Evolutionary conservation across 1,284 basidiomycete species (phyloP).

Genomic region (Pyrrhoderma lamaoense): DNA sequence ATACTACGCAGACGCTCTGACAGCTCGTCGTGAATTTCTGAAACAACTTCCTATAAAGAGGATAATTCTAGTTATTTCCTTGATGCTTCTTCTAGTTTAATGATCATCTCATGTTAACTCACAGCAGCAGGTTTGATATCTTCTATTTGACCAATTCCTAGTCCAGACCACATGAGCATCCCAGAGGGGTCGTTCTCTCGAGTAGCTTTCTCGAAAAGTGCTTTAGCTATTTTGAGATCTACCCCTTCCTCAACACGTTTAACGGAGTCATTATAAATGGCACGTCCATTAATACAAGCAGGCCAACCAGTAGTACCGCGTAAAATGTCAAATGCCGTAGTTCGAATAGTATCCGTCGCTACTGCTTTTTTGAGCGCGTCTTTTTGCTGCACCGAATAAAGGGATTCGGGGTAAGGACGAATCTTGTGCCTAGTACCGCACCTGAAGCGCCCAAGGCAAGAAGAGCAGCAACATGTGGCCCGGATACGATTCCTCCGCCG

Average conservation of each 20-base stretch:
- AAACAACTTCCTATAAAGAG: slow-evolving; percentile 39
- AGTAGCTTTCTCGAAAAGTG: slow-evolving; percentile 38
- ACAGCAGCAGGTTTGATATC: slow-evolving; percentile 53
- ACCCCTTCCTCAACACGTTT: slow-evolving; percentile 49
- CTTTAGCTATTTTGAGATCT: slow-evolving; percentile 36
- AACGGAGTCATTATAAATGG: slow-evolving; percentile 48
- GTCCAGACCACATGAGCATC: slow-evolving; percentile 64
- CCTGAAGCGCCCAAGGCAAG: slow-evolving; percentile 61
- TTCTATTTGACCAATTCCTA: slow-evolving; percentile 53
- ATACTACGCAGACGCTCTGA: slow-evolving; percentile 29
- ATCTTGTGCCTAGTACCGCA: slow-evolving; percentile 64
- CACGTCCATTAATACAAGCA: slow-evolving; percentile 56
- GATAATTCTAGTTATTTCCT: slow-evolving; percentile 7
- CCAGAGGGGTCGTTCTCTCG: slow-evolving; percentile 40
- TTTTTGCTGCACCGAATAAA: slow-evolving; percentile 50
- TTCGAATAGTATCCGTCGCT: slow-evolving; percentile 51
- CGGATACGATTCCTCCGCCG: slow-evolving; percentile 46
- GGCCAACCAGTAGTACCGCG: slow-evolving; percentile 61
- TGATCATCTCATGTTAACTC: slow-evolving; percentile 18
- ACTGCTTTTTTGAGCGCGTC: too few relatives aligned
- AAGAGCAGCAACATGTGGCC: slow-evolving; percentile 55
- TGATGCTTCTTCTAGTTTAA: background rate
- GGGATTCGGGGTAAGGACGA: slow-evolving; percentile 59
- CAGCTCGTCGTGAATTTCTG: slow-evolving; percentile 41
- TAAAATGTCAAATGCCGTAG: slow-evolving; percentile 58